phyloP scores from a whole-genome alignment of 1,284 basidiomycete species.

The Puccinia polysora region DNA sequence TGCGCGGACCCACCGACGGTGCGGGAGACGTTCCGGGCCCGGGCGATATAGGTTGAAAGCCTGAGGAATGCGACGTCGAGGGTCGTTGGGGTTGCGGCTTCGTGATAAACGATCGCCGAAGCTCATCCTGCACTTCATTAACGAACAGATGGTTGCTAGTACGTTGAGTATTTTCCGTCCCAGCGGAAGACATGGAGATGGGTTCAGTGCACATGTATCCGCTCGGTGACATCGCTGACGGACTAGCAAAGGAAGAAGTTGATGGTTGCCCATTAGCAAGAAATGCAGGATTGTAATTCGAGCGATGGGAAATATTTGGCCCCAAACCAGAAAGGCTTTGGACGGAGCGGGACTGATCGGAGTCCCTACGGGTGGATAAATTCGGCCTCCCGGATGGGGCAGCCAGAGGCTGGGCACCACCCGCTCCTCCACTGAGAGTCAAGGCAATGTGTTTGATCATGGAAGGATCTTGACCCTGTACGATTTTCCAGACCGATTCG shows the following conservation, averaged over 20 bases:
- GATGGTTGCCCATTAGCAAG: constrained; percentile 7
- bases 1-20: not conserved
- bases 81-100: no score
- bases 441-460: constrained; percentile 39
- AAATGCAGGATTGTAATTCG: not conserved
- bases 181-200: no score
- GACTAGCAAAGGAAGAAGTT: no score
- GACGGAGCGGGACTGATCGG: not conserved
- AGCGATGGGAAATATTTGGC: not conserved
- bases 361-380: not conserved
- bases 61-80: no score
- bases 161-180: no score
- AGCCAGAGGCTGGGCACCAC: not conserved
- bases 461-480: constrained; percentile 35
- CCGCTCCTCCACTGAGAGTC: not conserved
- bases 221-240: no score
- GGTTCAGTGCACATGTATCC: no score
- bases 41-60: not conserved
- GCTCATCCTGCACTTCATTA: no score
- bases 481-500: constrained; percentile 42
- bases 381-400: not conserved
- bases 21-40: not conserved
- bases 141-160: no score
- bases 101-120: no score
- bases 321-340: not conserved